These are phyloP conservation scores for Podosphaera xanthii DNA, from an alignment of 2,329 filamentous ascomycete species.

Conservation along the genomic window DNA sequence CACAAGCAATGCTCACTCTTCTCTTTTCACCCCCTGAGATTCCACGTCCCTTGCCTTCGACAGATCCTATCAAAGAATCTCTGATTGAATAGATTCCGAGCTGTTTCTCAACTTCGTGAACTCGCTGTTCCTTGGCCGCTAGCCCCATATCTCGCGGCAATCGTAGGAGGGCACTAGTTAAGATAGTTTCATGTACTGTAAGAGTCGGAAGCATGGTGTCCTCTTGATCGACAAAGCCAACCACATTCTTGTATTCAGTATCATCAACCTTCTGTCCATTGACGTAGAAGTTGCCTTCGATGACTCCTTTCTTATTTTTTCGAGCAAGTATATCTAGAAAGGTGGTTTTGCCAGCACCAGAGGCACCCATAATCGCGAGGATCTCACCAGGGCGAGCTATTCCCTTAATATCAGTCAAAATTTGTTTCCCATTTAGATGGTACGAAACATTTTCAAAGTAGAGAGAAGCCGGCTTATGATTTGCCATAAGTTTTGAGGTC, in stretches of 20 bases:
- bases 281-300: conserved; percentile 65
- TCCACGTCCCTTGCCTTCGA: conserved; percentile 73
- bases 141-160: conserved; percentile 82
- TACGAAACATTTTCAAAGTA: conserved; percentile 81
- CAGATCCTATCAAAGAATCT: conserved; percentile 78
- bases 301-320: conserved; percentile 79
- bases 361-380: conserved; percentile 94
- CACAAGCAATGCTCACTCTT: conserved; percentile 88
- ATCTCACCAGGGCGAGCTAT: conserved; percentile 88
- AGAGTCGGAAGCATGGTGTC: conserved; percentile 90
- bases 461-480: conserved; percentile 76
- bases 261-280: conserved; percentile 81
- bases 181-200: conserved; percentile 92
- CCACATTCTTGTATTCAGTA: conserved; percentile 67
- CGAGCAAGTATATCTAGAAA: conserved; percentile 89
- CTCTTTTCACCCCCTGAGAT: conserved; percentile 96
- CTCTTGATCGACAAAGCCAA: conserved; percentile 95
- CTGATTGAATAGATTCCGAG: conserved; percentile 86
- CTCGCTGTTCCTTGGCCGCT: conserved; percentile 70
- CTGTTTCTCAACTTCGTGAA: conserved; percentile 83
- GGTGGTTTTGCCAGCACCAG: conserved; percentile 89
- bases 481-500: conserved; percentile 60
- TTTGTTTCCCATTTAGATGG: conserved; percentile 65
- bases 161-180: conserved; percentile 77
- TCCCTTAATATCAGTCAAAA: conserved; percentile 59